Conservation (phyloP, 345 rosid species). For the Xanthoceras sorbifolium region DNA sequence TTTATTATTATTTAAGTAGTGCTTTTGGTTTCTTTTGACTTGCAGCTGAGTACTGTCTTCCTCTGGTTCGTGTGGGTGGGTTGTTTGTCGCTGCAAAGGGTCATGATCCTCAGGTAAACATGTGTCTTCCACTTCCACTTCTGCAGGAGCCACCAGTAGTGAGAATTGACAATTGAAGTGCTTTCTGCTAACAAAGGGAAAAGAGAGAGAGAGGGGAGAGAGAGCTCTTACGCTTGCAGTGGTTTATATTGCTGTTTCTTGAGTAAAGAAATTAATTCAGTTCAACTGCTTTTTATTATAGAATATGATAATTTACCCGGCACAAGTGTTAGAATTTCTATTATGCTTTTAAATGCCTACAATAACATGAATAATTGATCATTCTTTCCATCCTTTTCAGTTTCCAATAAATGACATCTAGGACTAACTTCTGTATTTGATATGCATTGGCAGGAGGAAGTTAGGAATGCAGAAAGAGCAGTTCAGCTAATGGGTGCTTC, state of each 20-base stretch:
- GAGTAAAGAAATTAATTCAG: not conserved
- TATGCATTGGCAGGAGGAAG: constrained; percentile 58
- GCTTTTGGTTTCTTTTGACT: constrained; percentile 18
- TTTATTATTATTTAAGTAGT: constrained; percentile 17
- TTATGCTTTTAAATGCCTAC: not conserved
- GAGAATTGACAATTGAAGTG: not conserved
- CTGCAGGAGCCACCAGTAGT: too few species aligned
- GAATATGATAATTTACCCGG: not conserved
- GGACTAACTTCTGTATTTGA: constrained; percentile 7
- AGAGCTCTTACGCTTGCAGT: not conserved
- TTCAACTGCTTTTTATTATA: not conserved
- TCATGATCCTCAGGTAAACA: constrained; percentile 78
- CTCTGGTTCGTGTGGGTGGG: constrained; percentile 92
- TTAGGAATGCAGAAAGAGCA: constrained; percentile 69
- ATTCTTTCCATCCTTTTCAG: not conserved
- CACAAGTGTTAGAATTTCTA: not conserved
- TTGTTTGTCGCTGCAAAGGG: constrained; percentile 96
- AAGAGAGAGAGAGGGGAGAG: not conserved
- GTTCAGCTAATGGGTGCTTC: constrained; percentile 78
- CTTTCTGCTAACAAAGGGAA: not conserved
- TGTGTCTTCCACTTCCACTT: not conserved
- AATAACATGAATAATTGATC: not conserved
- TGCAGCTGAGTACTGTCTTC: constrained; percentile 94
- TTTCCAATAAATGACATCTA: not conserved
- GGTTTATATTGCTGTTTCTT: not conserved